Evolutionary conservation across 2,329 filamentous ascomycete species (phyloP).

Genomic region (Paramyrothecium roridum): DNA sequence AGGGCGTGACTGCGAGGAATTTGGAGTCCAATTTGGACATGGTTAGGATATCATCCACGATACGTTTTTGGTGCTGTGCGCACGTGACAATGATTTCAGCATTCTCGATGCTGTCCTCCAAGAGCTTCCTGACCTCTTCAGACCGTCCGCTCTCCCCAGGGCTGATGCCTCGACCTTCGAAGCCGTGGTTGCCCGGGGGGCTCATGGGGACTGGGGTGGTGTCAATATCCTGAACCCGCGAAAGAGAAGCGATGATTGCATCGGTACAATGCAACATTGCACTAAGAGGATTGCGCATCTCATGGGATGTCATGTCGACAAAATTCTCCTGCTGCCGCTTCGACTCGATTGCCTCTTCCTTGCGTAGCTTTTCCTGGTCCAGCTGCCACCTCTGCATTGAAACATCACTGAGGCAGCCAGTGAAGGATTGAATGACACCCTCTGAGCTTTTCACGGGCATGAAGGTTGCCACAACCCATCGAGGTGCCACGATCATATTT

Average conservation of each 20-base stretch:
- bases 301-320: slow-evolving; percentile 72
- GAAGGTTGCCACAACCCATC: slow-evolving; percentile 48
- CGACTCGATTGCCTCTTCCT: slow-evolving; percentile 55
- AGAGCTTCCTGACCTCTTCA: slow-evolving; percentile 37
- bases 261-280: slow-evolving; percentile 74
- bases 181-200: slow-evolving; percentile 11
- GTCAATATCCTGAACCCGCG: slow-evolving; percentile 38
- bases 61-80: slow-evolving; percentile 75
- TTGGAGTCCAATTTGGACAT: slow-evolving; percentile 75
- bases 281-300: slow-evolving; percentile 70
- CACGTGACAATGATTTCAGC: slow-evolving; percentile 76
- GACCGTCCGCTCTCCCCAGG: slow-evolving; percentile 10
- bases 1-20: slow-evolving; percentile 68
- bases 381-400: slow-evolving; percentile 48
- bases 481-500: slow-evolving; percentile 37
- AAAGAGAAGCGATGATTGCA: slow-evolving; percentile 56
- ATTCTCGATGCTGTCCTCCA: slow-evolving; percentile 65
- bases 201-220: slow-evolving; percentile 17
- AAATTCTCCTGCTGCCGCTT: slow-evolving; percentile 75
- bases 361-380: slow-evolving; percentile 45
- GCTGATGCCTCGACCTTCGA: slow-evolving; percentile 3
- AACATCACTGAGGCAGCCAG: slow-evolving; percentile 46
- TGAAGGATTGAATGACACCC: slow-evolving; percentile 42
- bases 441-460: slow-evolving; percentile 46
- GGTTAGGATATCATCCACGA: slow-evolving; percentile 73